Conservation (phyloP, 2,329 filamentous ascomycete species). For the Talaromyces funiculosus region DNA sequence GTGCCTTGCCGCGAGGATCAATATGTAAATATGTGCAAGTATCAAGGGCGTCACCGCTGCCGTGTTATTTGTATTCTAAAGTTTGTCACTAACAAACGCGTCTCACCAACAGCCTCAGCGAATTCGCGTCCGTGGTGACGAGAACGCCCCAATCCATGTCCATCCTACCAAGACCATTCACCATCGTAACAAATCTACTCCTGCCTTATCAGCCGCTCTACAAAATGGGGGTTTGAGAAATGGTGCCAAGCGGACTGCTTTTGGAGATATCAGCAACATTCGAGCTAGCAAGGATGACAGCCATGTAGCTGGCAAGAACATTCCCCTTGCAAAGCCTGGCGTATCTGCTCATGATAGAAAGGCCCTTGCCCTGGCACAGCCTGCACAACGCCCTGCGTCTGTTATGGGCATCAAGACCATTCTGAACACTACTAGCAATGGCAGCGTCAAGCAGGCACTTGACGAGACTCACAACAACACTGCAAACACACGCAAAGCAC, state of each 20-base stretch:
- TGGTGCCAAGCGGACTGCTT: constrained; percentile 68
- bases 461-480: constrained; percentile 23
- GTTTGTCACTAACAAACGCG: constrained; percentile 9
- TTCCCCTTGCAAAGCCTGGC: constrained; percentile 29
- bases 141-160: constrained; percentile 56
- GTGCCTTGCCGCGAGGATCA: neutral
- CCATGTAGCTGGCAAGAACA: constrained; percentile 45
- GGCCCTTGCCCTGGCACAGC: constrained; percentile 46
- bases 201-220: constrained; percentile 52
- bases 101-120: constrained; percentile 59
- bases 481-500: constrained; percentile 42
- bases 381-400: constrained; percentile 56
- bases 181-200: constrained; percentile 75
- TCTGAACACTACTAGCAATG: constrained; percentile 28
- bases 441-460: constrained; percentile 30
- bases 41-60: constrained; percentile 11
- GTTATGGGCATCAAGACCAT: constrained; percentile 35
- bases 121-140: constrained; percentile 59
- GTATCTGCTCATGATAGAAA: constrained; percentile 35
- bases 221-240: constrained; percentile 55
- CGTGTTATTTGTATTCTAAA: constrained; percentile 11
- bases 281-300: constrained; percentile 52
- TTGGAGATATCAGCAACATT: constrained; percentile 76
- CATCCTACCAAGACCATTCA: constrained; percentile 59
- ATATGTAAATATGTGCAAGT: neutral